phyloP scores from a whole-genome alignment of 352 stramenopile genomes.

The Hyaloperonospora arabidopsidis region DNA sequence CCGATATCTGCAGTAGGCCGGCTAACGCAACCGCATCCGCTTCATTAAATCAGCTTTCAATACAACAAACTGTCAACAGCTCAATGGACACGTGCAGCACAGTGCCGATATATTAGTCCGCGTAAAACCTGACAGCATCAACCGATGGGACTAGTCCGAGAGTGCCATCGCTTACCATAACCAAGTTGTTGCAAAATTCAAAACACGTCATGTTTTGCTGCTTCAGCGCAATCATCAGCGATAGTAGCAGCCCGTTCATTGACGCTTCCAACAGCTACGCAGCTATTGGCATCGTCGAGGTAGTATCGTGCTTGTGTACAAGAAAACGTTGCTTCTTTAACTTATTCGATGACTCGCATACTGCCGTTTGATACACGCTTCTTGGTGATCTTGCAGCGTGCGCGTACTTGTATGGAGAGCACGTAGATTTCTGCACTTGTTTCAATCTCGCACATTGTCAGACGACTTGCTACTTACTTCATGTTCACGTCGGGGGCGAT shows the following conservation, averaged over 20 bases:
- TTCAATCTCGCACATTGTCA: conserved; percentile 1
- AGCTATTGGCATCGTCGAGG: neutral
- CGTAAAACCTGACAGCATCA: too few relatives aligned
- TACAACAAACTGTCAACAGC: conserved; percentile 15
- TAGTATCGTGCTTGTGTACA: neutral
- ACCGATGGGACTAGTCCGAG: too few relatives aligned
- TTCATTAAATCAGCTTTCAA: conserved; percentile 25
- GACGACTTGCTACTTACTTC: conserved; percentile 23
- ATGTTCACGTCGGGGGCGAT: conserved; percentile 26
- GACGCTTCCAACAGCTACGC: too few relatives aligned
- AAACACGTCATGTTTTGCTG: too few relatives aligned
- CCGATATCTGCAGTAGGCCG: conserved; percentile 21
- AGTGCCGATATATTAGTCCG: too few relatives aligned
- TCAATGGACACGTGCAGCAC: neutral
- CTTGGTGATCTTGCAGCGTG: too few relatives aligned
- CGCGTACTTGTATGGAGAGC: conserved; percentile 11
- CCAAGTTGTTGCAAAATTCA: too few relatives aligned
- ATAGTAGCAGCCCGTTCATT: too few relatives aligned
- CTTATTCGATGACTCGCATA: neutral
- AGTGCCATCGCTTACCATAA: too few relatives aligned
- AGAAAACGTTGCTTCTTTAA: too few relatives aligned
- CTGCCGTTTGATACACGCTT: conserved; percentile 19
- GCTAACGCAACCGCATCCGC: conserved; percentile 11
- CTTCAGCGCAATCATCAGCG: too few relatives aligned
- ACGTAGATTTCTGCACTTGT: conserved; percentile 10